Percentiles rank a stretch among this genome's conserved stretches.
Evolutionary conservation across 2,329 filamentous ascomycete genomes (phyloP).

Genomic region (Mycosphaerelloides madeirae): DNA sequence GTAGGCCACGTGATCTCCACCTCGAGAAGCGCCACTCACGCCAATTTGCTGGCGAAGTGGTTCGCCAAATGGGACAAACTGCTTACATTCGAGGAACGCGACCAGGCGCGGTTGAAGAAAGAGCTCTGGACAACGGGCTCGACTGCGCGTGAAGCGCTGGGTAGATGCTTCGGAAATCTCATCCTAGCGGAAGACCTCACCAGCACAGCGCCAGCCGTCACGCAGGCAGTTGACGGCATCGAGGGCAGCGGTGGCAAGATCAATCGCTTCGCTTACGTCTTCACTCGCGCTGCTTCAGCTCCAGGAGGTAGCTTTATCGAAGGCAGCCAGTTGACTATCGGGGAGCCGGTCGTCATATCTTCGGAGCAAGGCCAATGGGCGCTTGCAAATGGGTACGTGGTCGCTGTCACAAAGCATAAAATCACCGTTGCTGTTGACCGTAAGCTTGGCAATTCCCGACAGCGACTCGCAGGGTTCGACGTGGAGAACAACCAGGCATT

Average conservation of each 20-base stretch:
- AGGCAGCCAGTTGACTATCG: conserved; percentile 71
- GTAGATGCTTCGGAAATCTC: conserved; percentile 84
- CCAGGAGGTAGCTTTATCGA: conserved; percentile 78
- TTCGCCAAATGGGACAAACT: conserved; percentile 93
- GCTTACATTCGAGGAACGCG: conserved; percentile 89
- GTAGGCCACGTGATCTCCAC: conserved; percentile 43
- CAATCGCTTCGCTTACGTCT: conserved; percentile 83
- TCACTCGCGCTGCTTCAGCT: conserved; percentile 55
- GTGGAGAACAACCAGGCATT: conserved; percentile 76
- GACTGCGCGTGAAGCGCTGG: conserved; percentile 76
- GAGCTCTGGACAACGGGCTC: conserved; percentile 97
- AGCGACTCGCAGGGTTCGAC: conserved; percentile 71
- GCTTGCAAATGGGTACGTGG: conserved; percentile 85
- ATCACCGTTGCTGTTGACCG: conserved; percentile 90
- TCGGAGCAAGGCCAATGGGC: conserved; percentile 95
- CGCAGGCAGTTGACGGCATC: conserved; percentile 24
- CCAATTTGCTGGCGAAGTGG: conserved; percentile 63
- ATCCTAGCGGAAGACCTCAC: conserved; percentile 57
- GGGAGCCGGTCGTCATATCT: conserved; percentile 93
- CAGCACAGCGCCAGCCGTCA: conserved; percentile 14
- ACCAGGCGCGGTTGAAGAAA: conserved; percentile 76
- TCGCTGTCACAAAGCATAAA: conserved; percentile 65
- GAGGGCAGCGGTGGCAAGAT: conserved; percentile 62
- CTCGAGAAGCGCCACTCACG: conserved; percentile 42
- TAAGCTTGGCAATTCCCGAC: conserved; percentile 78